phyloP scores from a whole-genome alignment of 1,284 basidiomycete species.

The Leccinum fallax region DNA sequence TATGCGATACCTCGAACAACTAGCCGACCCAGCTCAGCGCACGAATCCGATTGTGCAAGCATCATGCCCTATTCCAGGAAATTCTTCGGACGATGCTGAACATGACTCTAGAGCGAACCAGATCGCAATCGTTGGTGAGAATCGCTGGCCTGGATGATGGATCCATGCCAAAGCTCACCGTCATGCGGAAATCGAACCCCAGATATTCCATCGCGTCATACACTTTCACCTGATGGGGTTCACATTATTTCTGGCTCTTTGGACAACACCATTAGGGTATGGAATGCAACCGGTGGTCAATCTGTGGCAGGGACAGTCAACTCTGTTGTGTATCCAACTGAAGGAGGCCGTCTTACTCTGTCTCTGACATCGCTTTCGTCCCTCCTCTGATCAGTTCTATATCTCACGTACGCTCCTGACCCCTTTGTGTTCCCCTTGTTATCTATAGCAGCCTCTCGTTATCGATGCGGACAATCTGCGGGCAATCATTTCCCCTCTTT shows the following conservation, averaged over 20 bases:
- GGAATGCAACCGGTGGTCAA: not conserved
- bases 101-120: not conserved
- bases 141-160: not conserved
- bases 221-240: not conserved
- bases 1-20: not conserved
- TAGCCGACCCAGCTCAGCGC: not conserved
- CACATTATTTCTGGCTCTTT: not conserved
- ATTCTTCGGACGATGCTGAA: not conserved
- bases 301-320: too few relatives aligned
- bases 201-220: not conserved
- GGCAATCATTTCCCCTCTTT: not conserved
- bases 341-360: too few relatives aligned
- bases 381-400: not conserved
- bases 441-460: not conserved
- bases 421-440: not conserved
- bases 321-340: too few relatives aligned
- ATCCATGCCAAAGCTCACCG: not conserved
- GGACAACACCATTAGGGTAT: not conserved
- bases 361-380: not conserved
- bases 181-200: constrained; percentile 3
- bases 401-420: not conserved
- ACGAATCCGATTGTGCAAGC: not conserved
- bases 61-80: not conserved
- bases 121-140: not conserved
- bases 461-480: not conserved